Conservation (phyloP, 1,139 yeast species). For the Sugiyamaella castrensis region DNA sequence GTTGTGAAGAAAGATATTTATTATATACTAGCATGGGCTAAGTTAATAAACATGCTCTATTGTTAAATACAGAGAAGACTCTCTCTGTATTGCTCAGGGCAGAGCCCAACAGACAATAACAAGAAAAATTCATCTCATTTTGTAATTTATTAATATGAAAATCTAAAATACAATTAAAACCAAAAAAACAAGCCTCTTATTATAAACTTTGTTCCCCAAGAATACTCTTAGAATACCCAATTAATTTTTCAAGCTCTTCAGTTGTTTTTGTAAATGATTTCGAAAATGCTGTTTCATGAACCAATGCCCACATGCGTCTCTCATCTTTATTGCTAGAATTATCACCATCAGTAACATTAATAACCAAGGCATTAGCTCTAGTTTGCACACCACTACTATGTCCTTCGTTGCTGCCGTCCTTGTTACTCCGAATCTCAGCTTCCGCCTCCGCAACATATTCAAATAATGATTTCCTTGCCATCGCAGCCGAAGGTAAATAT, state of each 20-base stretch:
- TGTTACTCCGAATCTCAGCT: slow-evolving; percentile 5
- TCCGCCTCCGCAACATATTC: slow-evolving; percentile 41
- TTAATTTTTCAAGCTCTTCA: slow-evolving; percentile 42
- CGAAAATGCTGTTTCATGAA: slow-evolving; percentile 50
- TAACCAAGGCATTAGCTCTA: neutral
- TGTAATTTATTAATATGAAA: neutral
- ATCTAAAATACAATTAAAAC: slow-evolving; percentile 3
- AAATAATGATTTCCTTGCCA: slow-evolving; percentile 44
- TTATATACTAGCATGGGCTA: too few species aligned
- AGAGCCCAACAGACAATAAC: too few species aligned
- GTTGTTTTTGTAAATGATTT: slow-evolving; percentile 48
- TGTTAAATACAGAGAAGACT: too few species aligned
- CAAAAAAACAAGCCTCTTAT: slow-evolving; percentile 6
- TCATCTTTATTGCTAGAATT: slow-evolving; percentile 3
- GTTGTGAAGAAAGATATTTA: too few species aligned
- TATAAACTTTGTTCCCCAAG: slow-evolving; percentile 44
- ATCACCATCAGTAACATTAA: neutral
- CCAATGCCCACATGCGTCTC: slow-evolving; percentile 42
- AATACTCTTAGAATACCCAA: slow-evolving; percentile 41
- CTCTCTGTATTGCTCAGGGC: too few species aligned
- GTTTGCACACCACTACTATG: neutral
- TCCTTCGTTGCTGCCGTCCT: neutral
- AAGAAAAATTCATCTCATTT: too few species aligned
- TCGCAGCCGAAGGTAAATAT: slow-evolving; percentile 46
- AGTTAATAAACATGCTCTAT: too few species aligned